phyloP scores from a whole-genome alignment of 2,329 filamentous ascomycete genomes.

The Dryadomyces quercivorus region DNA sequence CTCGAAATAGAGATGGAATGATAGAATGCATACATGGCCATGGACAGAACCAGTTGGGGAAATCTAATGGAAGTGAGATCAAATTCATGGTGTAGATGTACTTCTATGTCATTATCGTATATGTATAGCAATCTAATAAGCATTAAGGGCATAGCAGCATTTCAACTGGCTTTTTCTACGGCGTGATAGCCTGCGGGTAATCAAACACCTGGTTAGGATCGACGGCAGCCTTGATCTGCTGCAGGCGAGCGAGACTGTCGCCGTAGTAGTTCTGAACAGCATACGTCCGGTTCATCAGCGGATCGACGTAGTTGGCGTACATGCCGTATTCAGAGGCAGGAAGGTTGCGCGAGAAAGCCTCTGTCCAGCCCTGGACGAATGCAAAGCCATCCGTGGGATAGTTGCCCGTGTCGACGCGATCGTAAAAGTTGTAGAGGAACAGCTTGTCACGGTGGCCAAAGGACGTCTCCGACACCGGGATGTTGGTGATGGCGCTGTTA shows the following conservation, averaged over 20 bases:
- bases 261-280: conserved; percentile 38
- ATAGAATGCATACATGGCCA: no score
- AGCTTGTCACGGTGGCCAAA: conserved; percentile 31
- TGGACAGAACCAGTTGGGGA: conserved; percentile 43
- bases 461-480: conserved; percentile 17
- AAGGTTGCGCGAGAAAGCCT: conserved; percentile 17
- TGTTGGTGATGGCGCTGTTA: conserved; percentile 23
- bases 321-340: conserved; percentile 28
- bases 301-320: conserved; percentile 43
- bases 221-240: conserved; percentile 24
- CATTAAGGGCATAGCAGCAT: no score
- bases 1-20: no score
- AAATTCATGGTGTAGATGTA: no score
- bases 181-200: conserved; percentile 22
- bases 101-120: no score
- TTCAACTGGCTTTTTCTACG: background rate
- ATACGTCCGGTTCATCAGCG: conserved; percentile 29
- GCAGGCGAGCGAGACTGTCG: conserved; percentile 22
- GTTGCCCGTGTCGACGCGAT: conserved; percentile 18
- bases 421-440: conserved; percentile 37
- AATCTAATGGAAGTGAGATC: conserved; percentile 43
- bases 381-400: conserved; percentile 24
- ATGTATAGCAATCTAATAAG: no score
- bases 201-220: conserved; percentile 30
- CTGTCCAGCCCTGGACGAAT: conserved; percentile 29